Conservation (phyloP, 2,329 filamentous ascomycete genomes). For the Elsinoe fawcettii region DNA sequence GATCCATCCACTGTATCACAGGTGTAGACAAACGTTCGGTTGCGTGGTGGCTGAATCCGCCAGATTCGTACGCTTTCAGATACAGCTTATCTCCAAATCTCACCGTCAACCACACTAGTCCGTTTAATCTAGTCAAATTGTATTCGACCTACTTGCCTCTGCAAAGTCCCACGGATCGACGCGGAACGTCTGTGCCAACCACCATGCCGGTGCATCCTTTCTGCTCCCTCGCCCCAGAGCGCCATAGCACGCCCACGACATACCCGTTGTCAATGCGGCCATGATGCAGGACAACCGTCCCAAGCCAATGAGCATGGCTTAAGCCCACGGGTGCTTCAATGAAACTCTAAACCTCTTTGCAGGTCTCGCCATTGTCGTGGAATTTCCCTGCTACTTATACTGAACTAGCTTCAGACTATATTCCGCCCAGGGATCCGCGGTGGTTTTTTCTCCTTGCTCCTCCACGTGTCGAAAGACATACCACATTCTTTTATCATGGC, state of each 20-base stretch:
- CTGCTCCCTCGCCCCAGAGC: not conserved
- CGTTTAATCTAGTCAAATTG: not conserved
- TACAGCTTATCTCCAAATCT: not conserved
- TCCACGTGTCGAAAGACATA: not conserved
- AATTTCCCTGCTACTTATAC: constrained; percentile 4
- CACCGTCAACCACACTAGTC: not conserved
- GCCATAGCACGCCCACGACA: not conserved
- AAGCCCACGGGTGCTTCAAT: constrained; percentile 4
- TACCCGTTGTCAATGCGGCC: not conserved
- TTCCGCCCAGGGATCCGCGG: not conserved
- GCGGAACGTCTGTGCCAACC: not conserved
- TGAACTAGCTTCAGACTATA: not conserved
- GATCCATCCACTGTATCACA: not conserved
- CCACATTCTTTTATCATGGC: constrained; percentile 12
- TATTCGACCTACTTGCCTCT: not conserved
- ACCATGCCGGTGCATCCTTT: not conserved
- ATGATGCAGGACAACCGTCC: not conserved
- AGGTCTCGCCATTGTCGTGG: not conserved
- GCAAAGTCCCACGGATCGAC: not conserved
- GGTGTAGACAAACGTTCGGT: not conserved
- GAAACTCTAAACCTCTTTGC: not conserved
- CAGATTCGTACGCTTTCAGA: not conserved
- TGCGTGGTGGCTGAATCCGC: not conserved
- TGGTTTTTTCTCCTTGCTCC: constrained; percentile 3
- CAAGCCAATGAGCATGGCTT: constrained; percentile 7